Base-by-base conservation (phyloP, 2,329 filamentous ascomycete genomes). In the Sarocladium brachiariae region DNA sequence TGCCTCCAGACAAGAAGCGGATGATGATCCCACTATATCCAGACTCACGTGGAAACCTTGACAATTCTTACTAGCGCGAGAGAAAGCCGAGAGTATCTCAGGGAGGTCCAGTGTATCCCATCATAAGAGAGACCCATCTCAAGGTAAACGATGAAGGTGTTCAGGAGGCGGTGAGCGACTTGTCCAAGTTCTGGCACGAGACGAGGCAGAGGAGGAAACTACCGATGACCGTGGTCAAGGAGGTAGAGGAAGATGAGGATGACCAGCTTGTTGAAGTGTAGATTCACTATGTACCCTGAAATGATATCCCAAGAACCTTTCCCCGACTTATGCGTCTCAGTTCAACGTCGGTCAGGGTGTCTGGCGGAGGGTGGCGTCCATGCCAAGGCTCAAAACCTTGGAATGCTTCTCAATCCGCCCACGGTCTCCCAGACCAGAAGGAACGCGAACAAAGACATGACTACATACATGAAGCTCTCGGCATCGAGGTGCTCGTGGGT, bases 1-100 rank as follows among this genome's bases (percentile, higher is more conserved):
- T 97, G 10, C 86, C 90, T 0, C 87, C 90, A 0, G 90, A 96
- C 63, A 97, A 99, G 74, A 75, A 85, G 68, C 81, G 92, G 93
- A 99, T 56, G 67, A 76, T 3, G 89, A 96, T 60, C 66, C 70
- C 14, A 78, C 80, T 43, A 93, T 96, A 76, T 96, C 50, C 81
- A 86, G 63, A 93, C 88, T 2, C 91, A 97, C 65, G 69, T 99
- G 18, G 93, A 99, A 70, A 96, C 90, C 1, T 66, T 99, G 50
- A 77, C 91, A 51, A 70, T 99, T 16, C 68, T 99, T 52, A 91
- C 88, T 0, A 91, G 87, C 5, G 92, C 88, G 7, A 76, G 81
- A 6, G 75, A 84, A 58, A 89, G 86, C 2, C 78, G 92, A 53
- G 86, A 95, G 6, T 70, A 79, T 50, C 73, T 97, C 75, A 78